Evolutionary conservation across 306 rosid genomes (phyloP), one percentile per base, ranked within the genome.

Genomic region (Cucurbita pepo): DNA sequence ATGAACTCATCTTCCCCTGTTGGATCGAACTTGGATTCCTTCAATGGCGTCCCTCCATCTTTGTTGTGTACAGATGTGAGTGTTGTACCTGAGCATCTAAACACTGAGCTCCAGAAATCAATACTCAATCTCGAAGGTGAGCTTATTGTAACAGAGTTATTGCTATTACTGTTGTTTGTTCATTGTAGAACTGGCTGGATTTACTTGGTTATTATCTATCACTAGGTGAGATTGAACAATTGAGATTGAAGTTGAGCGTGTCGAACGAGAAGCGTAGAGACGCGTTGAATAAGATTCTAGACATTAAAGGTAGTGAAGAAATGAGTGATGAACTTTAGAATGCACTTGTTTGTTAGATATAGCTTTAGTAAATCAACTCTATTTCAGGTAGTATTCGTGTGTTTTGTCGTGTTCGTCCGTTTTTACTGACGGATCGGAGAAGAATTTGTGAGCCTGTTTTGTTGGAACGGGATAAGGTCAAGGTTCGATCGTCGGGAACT

Each of bases 321-420:
- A 59, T 59, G 40, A 58, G 19, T 59, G 44, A 14, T 55, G 65
- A 34, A 36, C n/a, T 57, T 41, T 9, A 38, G 37, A 59, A 54
- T 62, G 71, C 47, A 10, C 62, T 21, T 66, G 5, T 7, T 69
- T 25, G 73, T 25, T 69, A 69, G 38, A 47, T 47, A 48, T 47
- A 14, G 13, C 16, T 5, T 22, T 25, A 15, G 21, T 43, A 56
- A 12, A 56, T 72, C 15, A 5, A 72, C 30, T 48, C 21, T 47
- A 19, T 47, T 79, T n/a, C 86, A 93, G 98, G 98, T 59, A 86
- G 89, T 72, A 85, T 93, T 83, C 79, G 97, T 14, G 97, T 90
- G 13, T 88, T 93, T 72, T 93, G 94, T 72, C 90, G 98, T 38
- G 81, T 90, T 82, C 88, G 96, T 62, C 97, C 97, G 0, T 82